Percentiles rank a stretch among this genome's conserved stretches.
Conservation (phyloP, 1,284 basidiomycete genomes). For the Puccinia novopanici region DNA sequence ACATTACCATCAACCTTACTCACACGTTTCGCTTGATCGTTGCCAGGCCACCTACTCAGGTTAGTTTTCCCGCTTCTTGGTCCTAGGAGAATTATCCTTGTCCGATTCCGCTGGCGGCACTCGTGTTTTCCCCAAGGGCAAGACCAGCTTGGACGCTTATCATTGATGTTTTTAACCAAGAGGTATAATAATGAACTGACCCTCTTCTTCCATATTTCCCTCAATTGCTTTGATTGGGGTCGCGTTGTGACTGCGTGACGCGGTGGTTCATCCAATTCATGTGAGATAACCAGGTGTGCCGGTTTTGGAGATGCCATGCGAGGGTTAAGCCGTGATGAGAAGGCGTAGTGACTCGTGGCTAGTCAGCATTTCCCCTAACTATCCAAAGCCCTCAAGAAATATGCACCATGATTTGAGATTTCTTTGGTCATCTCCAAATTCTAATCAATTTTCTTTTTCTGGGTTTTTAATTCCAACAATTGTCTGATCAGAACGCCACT, state of each 20-base stretch:
- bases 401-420: neutral
- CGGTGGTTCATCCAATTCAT: neutral
- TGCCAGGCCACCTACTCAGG: slow-evolving; percentile 31
- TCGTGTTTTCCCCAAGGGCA: neutral
- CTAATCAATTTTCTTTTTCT: neutral
- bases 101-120: neutral
- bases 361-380: slow-evolving; percentile 23
- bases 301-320: slow-evolving; percentile 64
- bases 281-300: slow-evolving; percentile 31
- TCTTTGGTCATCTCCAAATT: neutral
- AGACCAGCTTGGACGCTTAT: neutral
- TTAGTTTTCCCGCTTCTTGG: neutral
- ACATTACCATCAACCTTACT: neutral
- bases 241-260: neutral
- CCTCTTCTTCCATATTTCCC: neutral
- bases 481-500: slow-evolving; percentile 75
- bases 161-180: neutral
- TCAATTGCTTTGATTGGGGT: neutral
- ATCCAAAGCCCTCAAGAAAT: too few species aligned
- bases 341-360: slow-evolving; percentile 92
- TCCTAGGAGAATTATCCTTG: neutral
- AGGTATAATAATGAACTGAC: neutral
- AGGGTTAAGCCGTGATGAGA: slow-evolving; percentile 95
- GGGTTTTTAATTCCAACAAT: neutral
- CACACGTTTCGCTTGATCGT: neutral